These are phyloP conservation scores for Penstemon davidsonii DNA, from an alignment of 257 asterid genomes.

Conservation along the genomic window DNA sequence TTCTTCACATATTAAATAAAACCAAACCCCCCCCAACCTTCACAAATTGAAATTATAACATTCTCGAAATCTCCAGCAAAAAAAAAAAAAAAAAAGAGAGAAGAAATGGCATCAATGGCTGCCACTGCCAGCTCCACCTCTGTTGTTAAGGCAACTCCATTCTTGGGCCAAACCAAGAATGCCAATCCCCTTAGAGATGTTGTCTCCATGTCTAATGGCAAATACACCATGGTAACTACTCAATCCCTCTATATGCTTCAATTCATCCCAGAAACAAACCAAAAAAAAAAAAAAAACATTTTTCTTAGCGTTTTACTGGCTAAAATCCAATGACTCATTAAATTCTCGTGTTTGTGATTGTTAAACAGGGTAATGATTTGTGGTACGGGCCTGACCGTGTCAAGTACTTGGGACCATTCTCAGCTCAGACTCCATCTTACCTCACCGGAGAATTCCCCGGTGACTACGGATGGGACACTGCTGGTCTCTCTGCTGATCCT, in stretches of 20 bases:
- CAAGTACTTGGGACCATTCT: conserved; percentile 87
- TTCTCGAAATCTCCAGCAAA: not conserved
- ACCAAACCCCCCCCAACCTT: not conserved
- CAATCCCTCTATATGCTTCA: not conserved
- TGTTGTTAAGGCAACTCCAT: conserved; percentile 64
- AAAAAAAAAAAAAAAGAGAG: not conserved
- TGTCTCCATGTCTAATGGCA: conserved; percentile 60
- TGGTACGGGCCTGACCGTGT: conserved; percentile 91
- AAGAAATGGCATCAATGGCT: conserved; percentile 62
- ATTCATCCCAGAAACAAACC: not conserved
- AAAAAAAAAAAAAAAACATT: not conserved
- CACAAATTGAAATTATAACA: conserved; percentile 15
- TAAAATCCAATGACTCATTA: not conserved
- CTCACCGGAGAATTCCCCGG: conserved; percentile 85
- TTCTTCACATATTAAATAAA: conserved; percentile 32
- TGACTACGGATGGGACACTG: conserved; percentile 92
- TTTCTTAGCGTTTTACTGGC: not conserved
- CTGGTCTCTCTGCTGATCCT: conserved; percentile 86
- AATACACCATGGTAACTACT: conserved; percentile 54
- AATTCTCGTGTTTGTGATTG: not conserved
- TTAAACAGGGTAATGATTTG: conserved; percentile 51
- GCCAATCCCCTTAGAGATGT: conserved; percentile 59
- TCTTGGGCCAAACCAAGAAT: conserved; percentile 70
- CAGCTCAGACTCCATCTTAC: conserved; percentile 87
- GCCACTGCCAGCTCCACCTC: conserved; percentile 57